phyloP scores from a whole-genome alignment of 495 filamentous ascomycete species.

The Friedmanniomyces endolithicus region DNA sequence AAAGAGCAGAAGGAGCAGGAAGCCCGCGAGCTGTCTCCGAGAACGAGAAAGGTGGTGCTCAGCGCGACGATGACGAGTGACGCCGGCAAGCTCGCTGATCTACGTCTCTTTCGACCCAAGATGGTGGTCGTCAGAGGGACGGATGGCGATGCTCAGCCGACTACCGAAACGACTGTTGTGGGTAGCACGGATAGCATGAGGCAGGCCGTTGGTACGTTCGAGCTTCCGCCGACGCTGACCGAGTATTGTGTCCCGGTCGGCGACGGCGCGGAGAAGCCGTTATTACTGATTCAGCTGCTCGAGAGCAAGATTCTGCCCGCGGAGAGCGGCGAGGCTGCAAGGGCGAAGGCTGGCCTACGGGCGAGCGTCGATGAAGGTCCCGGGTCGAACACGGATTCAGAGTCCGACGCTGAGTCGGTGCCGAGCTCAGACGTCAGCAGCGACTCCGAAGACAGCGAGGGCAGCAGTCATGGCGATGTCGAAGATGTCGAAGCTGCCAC shows the following conservation, averaged over 20 bases:
- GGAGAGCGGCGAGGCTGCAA: background rate
- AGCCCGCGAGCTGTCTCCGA: slow-evolving; percentile 28
- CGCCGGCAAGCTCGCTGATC: slow-evolving; percentile 58
- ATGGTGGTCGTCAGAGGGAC: slow-evolving; percentile 53
- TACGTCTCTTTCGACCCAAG: slow-evolving; percentile 62
- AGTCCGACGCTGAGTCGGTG: background rate
- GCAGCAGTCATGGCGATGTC: background rate
- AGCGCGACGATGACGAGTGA: slow-evolving; percentile 93
- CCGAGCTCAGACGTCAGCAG: slow-evolving; percentile 6
- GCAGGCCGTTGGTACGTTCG: slow-evolving; percentile 31
- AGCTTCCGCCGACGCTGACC: slow-evolving; percentile 53
- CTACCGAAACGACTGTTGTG: slow-evolving; percentile 22
- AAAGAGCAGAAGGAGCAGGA: slow-evolving; percentile 15
- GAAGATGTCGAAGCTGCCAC: slow-evolving; percentile 3
- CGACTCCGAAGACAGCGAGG: slow-evolving; percentile 20
- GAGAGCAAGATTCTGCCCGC: slow-evolving; percentile 25
- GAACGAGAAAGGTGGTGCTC: slow-evolving; percentile 56
- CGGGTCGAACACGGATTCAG: background rate
- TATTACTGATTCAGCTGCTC: slow-evolving; percentile 58
- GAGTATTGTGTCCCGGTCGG: slow-evolving; percentile 66
- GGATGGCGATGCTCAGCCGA: slow-evolving; percentile 33
- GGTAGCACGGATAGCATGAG: slow-evolving; percentile 19
- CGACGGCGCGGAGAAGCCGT: slow-evolving; percentile 67
- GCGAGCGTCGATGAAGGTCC: slow-evolving; percentile 2
- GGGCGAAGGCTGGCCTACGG: background rate